Conservation (phyloP, 2,329 filamentous ascomycete species). For the Fusarium sp. region DNA sequence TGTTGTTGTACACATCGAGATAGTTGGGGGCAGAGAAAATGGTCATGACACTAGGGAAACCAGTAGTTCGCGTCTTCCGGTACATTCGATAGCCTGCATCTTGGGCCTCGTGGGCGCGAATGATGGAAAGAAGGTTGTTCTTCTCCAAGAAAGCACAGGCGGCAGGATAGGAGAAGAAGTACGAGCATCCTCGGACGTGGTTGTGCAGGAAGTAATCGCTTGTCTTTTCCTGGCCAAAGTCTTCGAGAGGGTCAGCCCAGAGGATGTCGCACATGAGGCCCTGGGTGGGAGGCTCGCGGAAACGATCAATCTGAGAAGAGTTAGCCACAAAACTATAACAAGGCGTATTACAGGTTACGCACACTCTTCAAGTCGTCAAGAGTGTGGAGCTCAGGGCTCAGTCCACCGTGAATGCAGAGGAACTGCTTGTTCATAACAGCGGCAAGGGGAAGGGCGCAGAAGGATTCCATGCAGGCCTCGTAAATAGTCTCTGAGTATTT, state of each 20-base stretch:
- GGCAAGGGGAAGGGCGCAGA: constrained; percentile 92
- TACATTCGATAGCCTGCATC: constrained; percentile 99
- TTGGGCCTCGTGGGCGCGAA: constrained; percentile 97
- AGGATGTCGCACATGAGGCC: constrained; percentile 99
- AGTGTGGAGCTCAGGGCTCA: constrained; percentile 96
- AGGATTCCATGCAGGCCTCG: constrained; percentile 98
- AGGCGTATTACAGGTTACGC: constrained; percentile 52
- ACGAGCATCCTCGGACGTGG: constrained; percentile 97
- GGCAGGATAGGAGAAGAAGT: constrained; percentile 98
- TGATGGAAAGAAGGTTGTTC: constrained; percentile 97
- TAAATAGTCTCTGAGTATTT: constrained; percentile 98
- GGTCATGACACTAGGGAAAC: constrained; percentile 99
- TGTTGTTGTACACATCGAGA: constrained; percentile 99
- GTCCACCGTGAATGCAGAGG: constrained; percentile 95
- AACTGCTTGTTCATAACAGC: constrained; percentile 99
- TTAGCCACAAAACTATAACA: constrained; percentile 24
- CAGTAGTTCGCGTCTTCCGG: constrained; percentile 96
- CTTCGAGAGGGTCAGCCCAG: constrained; percentile 97
- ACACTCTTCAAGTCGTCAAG: constrained; percentile 93
- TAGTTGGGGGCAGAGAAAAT: constrained; percentile 99
- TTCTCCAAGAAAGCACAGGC: constrained; percentile 98
- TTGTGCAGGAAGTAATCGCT: constrained; percentile 98
- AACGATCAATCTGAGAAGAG: constrained; percentile 84
- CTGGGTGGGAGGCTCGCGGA: constrained; percentile 96
- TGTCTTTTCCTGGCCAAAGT: constrained; percentile 98